Evolutionary conservation across 2,329 filamentous ascomycete species (phyloP), one percentile per base, ranked within the genome.

Genomic region (Saccharata proteae): DNA sequence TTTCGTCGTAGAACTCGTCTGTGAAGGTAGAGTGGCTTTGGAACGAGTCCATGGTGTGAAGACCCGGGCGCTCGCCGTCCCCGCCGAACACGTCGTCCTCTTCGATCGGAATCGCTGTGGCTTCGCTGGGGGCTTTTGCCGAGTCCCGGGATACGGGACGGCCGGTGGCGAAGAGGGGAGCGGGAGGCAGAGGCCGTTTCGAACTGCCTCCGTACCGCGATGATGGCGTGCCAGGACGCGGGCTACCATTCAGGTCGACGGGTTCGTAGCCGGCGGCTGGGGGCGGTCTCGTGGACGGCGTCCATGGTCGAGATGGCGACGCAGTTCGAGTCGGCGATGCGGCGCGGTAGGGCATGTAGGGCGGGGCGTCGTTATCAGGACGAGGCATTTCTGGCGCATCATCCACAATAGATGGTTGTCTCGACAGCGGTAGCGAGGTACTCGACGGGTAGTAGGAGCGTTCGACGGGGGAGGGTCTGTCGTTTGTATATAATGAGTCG

Each of bases 201-300:
- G 86, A 83, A 49, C 84, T 92, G 3, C 85, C 81, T 13, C 85
- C 81, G 52, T 96, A 94, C 51, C 76, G 71, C 2, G 84, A 88
- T 1, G 85, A 85, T 2, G 88, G 85, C 0, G 88, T 94, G 4
- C 88, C 88, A 2, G 90, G 88, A 36, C 90, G 66, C 5, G 90
- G 86, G 39, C 74, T 86, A 29, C 90, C 90, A 47, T 96, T 88
- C 37, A 96, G 59, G 44, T 94, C 86, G 14, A 77, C 69, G 0
- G 85, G 83, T 55, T 96, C 90, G 55, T 90, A 96, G 4, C 75
- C 68, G 15, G 78, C 62, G 1, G 81, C 72, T 3, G 83, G 77
- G 6, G 81, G 80, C 30, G 81, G 70, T 14, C 51, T 60, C 36
- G 51, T 43, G 11, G 67, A 64, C 9, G 71, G 69, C 6, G 70